Percentiles rank a stretch among this genome's conserved stretches.
Conservation (phyloP, 1,284 basidiomycete genomes). For the Trametes polyzona region DNA sequence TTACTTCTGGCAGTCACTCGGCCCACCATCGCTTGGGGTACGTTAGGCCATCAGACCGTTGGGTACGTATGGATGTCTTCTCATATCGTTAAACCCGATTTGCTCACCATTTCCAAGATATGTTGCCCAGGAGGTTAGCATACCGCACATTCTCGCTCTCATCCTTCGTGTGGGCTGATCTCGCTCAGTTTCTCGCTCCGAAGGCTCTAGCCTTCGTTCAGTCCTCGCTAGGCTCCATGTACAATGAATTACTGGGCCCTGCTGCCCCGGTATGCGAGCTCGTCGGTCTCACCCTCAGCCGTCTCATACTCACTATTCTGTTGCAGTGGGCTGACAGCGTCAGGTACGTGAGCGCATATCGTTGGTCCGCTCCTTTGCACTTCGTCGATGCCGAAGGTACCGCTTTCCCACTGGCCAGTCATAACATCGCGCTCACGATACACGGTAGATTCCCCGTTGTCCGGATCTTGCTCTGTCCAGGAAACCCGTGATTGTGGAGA, state of each 20-base stretch:
- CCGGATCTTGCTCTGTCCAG: slow-evolving; percentile 19
- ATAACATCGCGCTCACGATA: neutral
- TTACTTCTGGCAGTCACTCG: neutral
- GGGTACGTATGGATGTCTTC: slow-evolving; percentile 11
- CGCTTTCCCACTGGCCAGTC: too few species aligned
- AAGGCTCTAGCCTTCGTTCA: slow-evolving; percentile 21
- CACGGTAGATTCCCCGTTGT: too few species aligned
- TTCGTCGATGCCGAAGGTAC: slow-evolving; percentile 23
- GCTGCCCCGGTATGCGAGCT: slow-evolving; percentile 19
- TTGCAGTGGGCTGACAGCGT: slow-evolving; percentile 20
- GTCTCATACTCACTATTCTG: neutral
- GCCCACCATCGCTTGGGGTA: slow-evolving; percentile 14
- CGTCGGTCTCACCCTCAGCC: too few species aligned
- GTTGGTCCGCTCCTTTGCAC: slow-evolving; percentile 18
- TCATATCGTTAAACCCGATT: neutral
- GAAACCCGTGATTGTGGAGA: slow-evolving; percentile 20
- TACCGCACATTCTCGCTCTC: too few species aligned
- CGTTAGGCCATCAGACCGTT: slow-evolving; percentile 20
- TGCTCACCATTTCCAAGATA: slow-evolving; percentile 3
- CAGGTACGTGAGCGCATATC: slow-evolving; percentile 13
- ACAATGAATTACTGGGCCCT: slow-evolving; percentile 10
- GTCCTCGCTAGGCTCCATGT: slow-evolving; percentile 19
- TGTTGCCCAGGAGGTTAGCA: slow-evolving; percentile 16
- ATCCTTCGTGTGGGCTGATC: too few species aligned
- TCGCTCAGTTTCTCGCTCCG: slow-evolving; percentile 24